phyloP scores from a whole-genome alignment of 306 rosid species.

The Acacia confusa region DNA sequence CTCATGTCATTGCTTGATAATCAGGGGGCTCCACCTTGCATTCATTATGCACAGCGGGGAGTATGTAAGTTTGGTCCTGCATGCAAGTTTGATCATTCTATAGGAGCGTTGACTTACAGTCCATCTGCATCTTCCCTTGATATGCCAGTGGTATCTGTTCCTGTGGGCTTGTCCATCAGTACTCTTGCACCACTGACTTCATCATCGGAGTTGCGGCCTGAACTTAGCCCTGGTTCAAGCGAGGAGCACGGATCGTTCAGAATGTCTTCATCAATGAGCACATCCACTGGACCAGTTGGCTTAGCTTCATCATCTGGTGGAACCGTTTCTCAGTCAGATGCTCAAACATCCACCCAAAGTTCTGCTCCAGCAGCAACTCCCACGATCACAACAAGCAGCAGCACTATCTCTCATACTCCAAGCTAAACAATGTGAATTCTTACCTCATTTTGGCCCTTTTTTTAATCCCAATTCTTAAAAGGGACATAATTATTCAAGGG shows the following conservation, averaged over 20 bases:
- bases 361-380: slow-evolving; percentile 46
- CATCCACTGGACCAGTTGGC: slow-evolving; percentile 68
- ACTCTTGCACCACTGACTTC: slow-evolving; percentile 72
- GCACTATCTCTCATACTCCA: slow-evolving; percentile 53
- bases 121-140: slow-evolving; percentile 86
- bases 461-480: slow-evolving; percentile 53
- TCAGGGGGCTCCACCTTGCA: slow-evolving; percentile 89
- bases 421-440: slow-evolving; percentile 63
- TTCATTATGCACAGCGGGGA: slow-evolving; percentile 86
- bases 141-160: slow-evolving; percentile 80
- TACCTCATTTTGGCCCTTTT: slow-evolving; percentile 53
- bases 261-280: slow-evolving; percentile 71
- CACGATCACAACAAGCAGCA: slow-evolving; percentile 40
- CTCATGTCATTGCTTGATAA: slow-evolving; percentile 39
- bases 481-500: slow-evolving; percentile 63
- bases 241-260: slow-evolving; percentile 66
- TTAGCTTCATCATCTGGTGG: slow-evolving; percentile 59
- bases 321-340: slow-evolving; percentile 50
- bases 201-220: slow-evolving; percentile 77
- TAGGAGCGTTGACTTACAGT: slow-evolving; percentile 71
- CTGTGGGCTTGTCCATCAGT: slow-evolving; percentile 69
- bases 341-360: slow-evolving; percentile 58
- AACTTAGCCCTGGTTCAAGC: slow-evolving; percentile 52
- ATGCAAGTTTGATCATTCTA: slow-evolving; percentile 87
- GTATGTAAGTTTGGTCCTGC: slow-evolving; percentile 85